These are phyloP conservation scores for Tolypocladium pustulatum DNA, from an alignment of 2,329 filamentous ascomycete genomes.

Conservation along the genomic window DNA sequence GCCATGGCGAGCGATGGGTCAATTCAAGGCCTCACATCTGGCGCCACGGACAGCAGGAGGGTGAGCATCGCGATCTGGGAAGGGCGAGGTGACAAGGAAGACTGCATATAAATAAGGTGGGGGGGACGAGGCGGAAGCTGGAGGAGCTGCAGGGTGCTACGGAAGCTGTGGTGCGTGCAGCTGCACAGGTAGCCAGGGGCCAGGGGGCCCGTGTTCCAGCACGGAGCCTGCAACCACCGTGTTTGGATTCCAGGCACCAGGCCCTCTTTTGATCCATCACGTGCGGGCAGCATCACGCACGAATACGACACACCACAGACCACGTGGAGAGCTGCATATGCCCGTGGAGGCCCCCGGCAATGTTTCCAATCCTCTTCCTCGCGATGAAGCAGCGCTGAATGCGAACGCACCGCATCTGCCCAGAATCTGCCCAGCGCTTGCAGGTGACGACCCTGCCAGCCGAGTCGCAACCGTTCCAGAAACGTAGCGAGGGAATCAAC, in stretches of 20 bases:
- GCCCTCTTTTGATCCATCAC: background rate
- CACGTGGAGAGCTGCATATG: background rate
- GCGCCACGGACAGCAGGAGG: background rate
- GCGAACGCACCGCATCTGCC: background rate
- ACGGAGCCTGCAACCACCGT: background rate
- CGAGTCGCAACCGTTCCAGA: too few relatives aligned
- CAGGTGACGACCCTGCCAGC: too few relatives aligned
- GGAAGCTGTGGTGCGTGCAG: background rate
- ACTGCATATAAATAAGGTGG: background rate
- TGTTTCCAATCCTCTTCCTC: background rate
- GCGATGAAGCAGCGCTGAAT: background rate
- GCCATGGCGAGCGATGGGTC: conserved; percentile 9
- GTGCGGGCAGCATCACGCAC: background rate
- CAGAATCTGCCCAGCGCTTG: background rate
- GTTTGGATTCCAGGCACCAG: background rate
- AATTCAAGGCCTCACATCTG: background rate
- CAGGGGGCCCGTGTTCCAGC: background rate
- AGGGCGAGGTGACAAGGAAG: background rate
- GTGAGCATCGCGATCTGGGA: background rate
- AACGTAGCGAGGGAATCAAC: too few relatives aligned
- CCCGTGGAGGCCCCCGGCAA: background rate
- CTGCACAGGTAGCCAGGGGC: background rate
- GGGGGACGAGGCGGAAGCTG: background rate
- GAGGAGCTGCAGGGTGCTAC: background rate
- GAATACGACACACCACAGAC: background rate